phyloP scores from a whole-genome alignment of 371 early-diverging fungal genomes.

The Rhizomucor miehei region DNA sequence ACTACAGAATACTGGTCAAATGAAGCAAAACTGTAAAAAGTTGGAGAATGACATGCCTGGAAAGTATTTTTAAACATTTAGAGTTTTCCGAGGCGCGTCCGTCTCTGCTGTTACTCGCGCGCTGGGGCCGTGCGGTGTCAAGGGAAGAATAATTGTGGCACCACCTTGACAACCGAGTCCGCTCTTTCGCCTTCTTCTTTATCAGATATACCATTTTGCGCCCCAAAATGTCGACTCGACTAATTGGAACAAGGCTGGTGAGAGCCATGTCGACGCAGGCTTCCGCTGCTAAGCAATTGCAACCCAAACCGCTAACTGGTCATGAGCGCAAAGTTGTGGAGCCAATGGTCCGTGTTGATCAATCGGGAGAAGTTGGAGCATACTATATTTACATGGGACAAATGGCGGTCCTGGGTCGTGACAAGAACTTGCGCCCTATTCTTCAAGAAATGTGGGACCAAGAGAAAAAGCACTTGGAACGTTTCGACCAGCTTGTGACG shows the following conservation, averaged over 20 bases:
- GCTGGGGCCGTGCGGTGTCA: too few relatives aligned
- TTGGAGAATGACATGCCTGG: conserved; percentile 46
- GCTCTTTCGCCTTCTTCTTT: too few relatives aligned
- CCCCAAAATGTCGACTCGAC: too few relatives aligned
- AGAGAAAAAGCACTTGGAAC: conserved; percentile 79
- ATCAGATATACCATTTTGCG: too few relatives aligned
- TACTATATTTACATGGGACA: conserved; percentile 95
- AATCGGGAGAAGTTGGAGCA: conserved; percentile 96
- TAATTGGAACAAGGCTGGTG: too few relatives aligned
- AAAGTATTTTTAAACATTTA: conserved; percentile 73
- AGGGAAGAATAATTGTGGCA: too few relatives aligned
- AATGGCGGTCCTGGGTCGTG: conserved; percentile 75
- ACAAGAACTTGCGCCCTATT: conserved; percentile 67
- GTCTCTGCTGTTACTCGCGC: too few relatives aligned
- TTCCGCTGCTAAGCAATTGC: not conserved
- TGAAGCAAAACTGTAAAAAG: not conserved
- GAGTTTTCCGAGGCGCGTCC: too few relatives aligned
- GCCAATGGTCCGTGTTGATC: conserved; percentile 91
- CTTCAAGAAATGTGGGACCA: conserved; percentile 96
- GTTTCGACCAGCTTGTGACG: conserved; percentile 74
- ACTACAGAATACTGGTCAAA: conserved; percentile 41
- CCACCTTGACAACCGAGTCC: too few relatives aligned
- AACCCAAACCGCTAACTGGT: conserved; percentile 17
- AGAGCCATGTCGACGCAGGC: not conserved
- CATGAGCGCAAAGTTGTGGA: conserved; percentile 28